Base-by-base conservation (phyloP, 2,329 filamentous ascomycete genomes). In the Zymoseptoria pseudotritici region DNA sequence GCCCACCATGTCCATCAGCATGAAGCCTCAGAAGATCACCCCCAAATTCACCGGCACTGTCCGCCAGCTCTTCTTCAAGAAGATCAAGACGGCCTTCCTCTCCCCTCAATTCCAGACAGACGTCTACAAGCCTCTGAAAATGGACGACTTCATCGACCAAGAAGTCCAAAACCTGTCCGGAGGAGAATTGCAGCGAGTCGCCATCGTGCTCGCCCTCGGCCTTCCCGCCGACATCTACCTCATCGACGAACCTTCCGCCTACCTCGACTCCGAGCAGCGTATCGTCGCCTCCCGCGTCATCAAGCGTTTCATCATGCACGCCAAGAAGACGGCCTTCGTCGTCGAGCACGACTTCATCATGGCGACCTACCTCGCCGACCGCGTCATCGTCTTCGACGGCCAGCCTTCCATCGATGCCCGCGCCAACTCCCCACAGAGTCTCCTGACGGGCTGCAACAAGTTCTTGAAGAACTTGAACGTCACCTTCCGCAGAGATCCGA, bases 301-400 rank as follows among this genome's bases (percentile, higher is more conserved):
- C 81, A 99, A 99, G 83, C 89, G 94, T 67, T 99, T 96, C 83
- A 99, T 99, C 78, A 99, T 99, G 94, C 93, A 99, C 82, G 87
- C 91, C 71, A 97, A 97, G 86, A 97, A 97, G 86, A 99, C 94
- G 0, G 94, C 94, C 55, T 99, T 99, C 76, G 86, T 99, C 68
- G 93, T 99, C 75, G 94, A 99, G 86, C 94, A 99, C 88, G 94
- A 99, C 83, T 97, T 99, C 81, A 96, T 97, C 80, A 97, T 97
- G 92, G 85, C 86, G 50, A 88, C 86, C 51, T 88, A 88, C 72
- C 82, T 88, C 53, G 86, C 94, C 53, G 95, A 99, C 73, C 90
- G 94, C 67, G 94, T 99, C 76, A 99, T 99, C 72, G 94, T 99
- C 72, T 99, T 99, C 72, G 94, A 97, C 73, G 94, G 95, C 69